Evolutionary conservation across 2,329 filamentous ascomycete genomes (phyloP).

Genomic region (Trichophaea hybrida): DNA sequence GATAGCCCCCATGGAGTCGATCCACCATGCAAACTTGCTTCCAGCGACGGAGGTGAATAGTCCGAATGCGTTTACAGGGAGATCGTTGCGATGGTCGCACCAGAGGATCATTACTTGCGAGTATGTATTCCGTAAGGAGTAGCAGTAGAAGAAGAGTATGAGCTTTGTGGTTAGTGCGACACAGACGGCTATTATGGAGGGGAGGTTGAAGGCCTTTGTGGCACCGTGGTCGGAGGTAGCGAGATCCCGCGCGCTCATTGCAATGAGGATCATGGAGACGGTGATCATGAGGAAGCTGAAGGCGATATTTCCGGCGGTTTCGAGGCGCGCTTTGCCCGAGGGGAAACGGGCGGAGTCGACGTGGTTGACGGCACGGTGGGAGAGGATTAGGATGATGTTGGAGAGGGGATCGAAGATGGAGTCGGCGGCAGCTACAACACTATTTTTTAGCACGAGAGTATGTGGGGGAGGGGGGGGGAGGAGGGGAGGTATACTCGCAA

Average conservation of each 20-base stretch:
- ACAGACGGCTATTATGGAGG: conserved; percentile 70
- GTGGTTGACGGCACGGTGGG: conserved; percentile 70
- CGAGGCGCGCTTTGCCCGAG: conserved; percentile 81
- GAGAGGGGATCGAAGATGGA: conserved; percentile 84
- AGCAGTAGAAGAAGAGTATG: conserved; percentile 77
- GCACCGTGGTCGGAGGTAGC: conserved; percentile 37
- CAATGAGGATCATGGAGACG: conserved; percentile 83
- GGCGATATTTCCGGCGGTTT: conserved; percentile 87
- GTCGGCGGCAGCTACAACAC: conserved; percentile 45
- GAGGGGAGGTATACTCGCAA: conserved; percentile 61
- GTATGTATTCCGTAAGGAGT: conserved; percentile 77
- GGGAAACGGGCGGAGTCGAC: conserved; percentile 81
- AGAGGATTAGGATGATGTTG: conserved; percentile 74
- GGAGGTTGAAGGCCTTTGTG: conserved; percentile 57
- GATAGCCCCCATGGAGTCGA: conserved; percentile 85
- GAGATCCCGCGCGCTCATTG: conserved; percentile 65
- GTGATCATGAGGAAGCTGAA: conserved; percentile 95
- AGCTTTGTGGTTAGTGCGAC: conserved; percentile 80
- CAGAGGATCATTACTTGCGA: conserved; percentile 31
- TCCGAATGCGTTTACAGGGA: conserved; percentile 92
- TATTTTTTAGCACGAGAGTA: not conserved
- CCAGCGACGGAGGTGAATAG: conserved; percentile 85
- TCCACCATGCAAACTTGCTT: conserved; percentile 79
- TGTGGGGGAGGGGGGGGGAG: not conserved
- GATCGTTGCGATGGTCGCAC: conserved; percentile 69